Conservation (phyloP, 129 eudicot genomes). For the Oenanthe sinensis region DNA sequence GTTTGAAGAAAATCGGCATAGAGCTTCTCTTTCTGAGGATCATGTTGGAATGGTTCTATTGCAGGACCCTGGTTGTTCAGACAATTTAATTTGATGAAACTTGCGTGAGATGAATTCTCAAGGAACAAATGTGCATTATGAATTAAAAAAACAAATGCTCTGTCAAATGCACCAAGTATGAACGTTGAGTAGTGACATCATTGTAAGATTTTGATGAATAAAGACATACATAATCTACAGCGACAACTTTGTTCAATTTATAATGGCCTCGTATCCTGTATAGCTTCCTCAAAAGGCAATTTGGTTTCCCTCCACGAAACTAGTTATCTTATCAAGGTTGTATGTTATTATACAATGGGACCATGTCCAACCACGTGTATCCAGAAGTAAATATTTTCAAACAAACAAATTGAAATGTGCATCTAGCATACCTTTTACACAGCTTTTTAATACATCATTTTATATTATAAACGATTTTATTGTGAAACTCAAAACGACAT, state of each 20-base stretch:
- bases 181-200: not conserved
- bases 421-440: not conserved
- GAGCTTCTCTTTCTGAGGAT: slow-evolving; percentile 54
- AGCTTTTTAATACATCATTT: not conserved
- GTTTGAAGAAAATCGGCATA: slow-evolving; percentile 42
- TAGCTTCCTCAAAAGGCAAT: not conserved
- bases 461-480: not conserved
- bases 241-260: too few species aligned
- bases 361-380: not conserved
- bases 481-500: not conserved
- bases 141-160: not conserved
- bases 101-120: not conserved
- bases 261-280: not conserved
- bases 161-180: not conserved
- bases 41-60: slow-evolving; percentile 65
- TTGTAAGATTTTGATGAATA: too few species aligned
- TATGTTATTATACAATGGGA: not conserved
- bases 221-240: too few species aligned
- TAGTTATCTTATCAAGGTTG: not conserved
- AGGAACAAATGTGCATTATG: not conserved
- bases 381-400: not conserved
- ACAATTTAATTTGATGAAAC: not conserved
- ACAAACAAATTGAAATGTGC: not conserved
- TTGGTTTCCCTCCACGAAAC: not conserved
- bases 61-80: slow-evolving; percentile 50